Conservation (phyloP, 805 yeast genomes). For the Saccharomycopsis amapae region DNA sequence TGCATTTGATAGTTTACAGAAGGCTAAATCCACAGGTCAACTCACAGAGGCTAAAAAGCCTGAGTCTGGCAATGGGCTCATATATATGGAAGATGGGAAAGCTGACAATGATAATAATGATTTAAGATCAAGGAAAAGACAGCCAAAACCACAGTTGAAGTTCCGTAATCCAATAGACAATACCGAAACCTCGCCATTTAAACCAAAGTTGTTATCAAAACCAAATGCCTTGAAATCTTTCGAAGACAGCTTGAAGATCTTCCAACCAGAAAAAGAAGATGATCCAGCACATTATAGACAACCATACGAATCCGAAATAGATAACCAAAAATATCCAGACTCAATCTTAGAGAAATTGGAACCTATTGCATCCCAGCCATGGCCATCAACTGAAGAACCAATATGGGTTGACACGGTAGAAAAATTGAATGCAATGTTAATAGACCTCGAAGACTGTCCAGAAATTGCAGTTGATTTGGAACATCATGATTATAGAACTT, state of each 20-base stretch:
- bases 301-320: slow-evolving; percentile 77
- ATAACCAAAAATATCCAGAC: slow-evolving; percentile 59
- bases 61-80: slow-evolving; percentile 24
- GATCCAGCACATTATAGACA: slow-evolving; percentile 61
- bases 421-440: slow-evolving; percentile 46
- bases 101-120: slow-evolving; percentile 19
- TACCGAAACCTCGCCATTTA: slow-evolving; percentile 63
- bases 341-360: slow-evolving; percentile 38
- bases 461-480: slow-evolving; percentile 92
- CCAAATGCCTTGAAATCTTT: slow-evolving; percentile 61
- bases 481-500: slow-evolving; percentile 89
- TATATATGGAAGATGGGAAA: slow-evolving; percentile 44
- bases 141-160: slow-evolving; percentile 60
- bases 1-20: slow-evolving; percentile 42
- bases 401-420: slow-evolving; percentile 64
- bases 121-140: slow-evolving; percentile 26
- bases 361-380: slow-evolving; percentile 50
- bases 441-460: slow-evolving; percentile 39
- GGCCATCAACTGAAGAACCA: slow-evolving; percentile 54
- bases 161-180: slow-evolving; percentile 62
- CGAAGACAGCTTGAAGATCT: slow-evolving; percentile 38
- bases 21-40: too few relatives aligned
- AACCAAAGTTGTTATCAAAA: slow-evolving; percentile 61
- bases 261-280: slow-evolving; percentile 29
- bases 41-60: slow-evolving; percentile 11